Evolutionary conservation across 176 grass and related monocot species (phyloP), one percentile per base, ranked within the genome.

Genomic region (Juncus inflexus): DNA sequence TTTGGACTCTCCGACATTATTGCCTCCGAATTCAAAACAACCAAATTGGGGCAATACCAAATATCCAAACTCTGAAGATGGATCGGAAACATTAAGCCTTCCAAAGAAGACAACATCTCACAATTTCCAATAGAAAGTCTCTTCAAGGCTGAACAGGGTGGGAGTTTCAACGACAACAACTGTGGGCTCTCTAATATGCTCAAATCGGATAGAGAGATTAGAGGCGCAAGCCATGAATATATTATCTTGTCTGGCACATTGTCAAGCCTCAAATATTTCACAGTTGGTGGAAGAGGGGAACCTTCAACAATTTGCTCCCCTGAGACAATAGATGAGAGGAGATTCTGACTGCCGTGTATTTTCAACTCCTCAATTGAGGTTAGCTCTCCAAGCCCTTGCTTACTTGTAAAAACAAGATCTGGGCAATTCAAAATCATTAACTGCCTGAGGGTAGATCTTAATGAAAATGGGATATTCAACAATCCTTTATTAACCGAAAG

Each of bases 31-130:
- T 37, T 7, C 4, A 35, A 12, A 15, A 0, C 6, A 1, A 4
- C 12, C 11, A 77, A 8, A 16, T 3, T 0, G 2, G 53, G 60
- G 6, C 60, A 73, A 0, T 0, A 0, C 0, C 0, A 0, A 55
- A 62, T 2, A 3, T 15, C 0, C 65, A 85, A 58, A 9, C 4
- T 1, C 49, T 9, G 60, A 4, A 85, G 47, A 5, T 37, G 3
- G 2, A 8, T 9, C 6, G 66, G 50, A 38, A 4, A 81, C 40
- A 19, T 12, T 16, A 73, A 5, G 43, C 77, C 82, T 42, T 71
- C 58, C 11, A 84, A 3, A 35, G 53, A 0, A 0, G 5, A 0
- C 0, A 84, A 52, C 0, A 37, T 52, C n/a, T 0, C 7, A 54
- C 70, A 79, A 0, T 0, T 0, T 8, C 0, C 0, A 38, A 74